Evolutionary conservation across 129 eudicot genomes (phyloP).

Genomic region (Helichrysum umbraculigerum): DNA sequence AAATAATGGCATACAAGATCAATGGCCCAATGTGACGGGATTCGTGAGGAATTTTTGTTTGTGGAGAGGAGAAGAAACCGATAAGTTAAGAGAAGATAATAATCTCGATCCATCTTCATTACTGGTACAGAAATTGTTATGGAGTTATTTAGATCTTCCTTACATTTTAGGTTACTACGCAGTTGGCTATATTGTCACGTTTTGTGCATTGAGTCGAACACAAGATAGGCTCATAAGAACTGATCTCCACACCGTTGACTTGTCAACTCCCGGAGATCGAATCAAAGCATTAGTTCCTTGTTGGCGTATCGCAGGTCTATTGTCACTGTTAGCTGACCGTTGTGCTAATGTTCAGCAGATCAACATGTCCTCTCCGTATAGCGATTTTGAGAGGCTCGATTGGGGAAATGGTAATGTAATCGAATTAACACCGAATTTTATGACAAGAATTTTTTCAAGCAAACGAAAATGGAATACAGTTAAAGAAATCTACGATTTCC

Average conservation of each 20-base stretch:
- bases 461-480: slow-evolving; percentile 54
- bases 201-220: slow-evolving; percentile 66
- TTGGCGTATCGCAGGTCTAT: slow-evolving; percentile 64
- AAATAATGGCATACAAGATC: slow-evolving; percentile 48
- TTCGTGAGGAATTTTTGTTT: slow-evolving; percentile 59
- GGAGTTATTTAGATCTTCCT: slow-evolving; percentile 75
- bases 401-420: slow-evolving; percentile 34
- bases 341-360: slow-evolving; percentile 26
- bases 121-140: slow-evolving; percentile 47
- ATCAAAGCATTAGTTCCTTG: slow-evolving; percentile 68
- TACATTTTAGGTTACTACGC: slow-evolving; percentile 70
- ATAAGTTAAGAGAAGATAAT: slow-evolving; percentile 48
- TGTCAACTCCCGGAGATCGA: slow-evolving; percentile 59
- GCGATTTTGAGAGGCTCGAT: slow-evolving; percentile 59
- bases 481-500: slow-evolving; percentile 68
- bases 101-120: slow-evolving; percentile 53
- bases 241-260: slow-evolving; percentile 59
- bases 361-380: slow-evolving; percentile 39
- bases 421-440: slow-evolving; percentile 53
- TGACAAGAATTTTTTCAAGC: slow-evolving; percentile 42
- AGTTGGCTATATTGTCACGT: slow-evolving; percentile 59
- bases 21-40: slow-evolving; percentile 73
- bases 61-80: slow-evolving; percentile 82
- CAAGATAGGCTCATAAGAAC: slow-evolving; percentile 54
- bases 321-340: slow-evolving; percentile 58